Percentiles rank a stretch among this genome's conserved stretches.
These are phyloP conservation scores for Spathaspora sp. DNA, from an alignment of 1,139 yeast genomes.

Conservation along the genomic window DNA sequence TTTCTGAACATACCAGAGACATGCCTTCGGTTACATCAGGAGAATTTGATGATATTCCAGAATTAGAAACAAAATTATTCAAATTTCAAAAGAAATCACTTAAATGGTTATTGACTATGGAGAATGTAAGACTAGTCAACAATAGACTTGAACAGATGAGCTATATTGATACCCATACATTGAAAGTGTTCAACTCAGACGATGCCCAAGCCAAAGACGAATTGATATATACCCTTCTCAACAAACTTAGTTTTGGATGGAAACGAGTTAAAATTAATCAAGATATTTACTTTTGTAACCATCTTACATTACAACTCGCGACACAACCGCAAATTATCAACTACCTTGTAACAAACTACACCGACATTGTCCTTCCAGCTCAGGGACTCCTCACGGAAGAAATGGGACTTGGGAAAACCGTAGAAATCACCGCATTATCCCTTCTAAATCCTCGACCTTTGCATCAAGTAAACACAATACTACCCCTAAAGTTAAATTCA, in stretches of 20 bases:
- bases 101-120: conserved; percentile 62
- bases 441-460: conserved; percentile 55
- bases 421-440: conserved; percentile 71
- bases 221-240: conserved; percentile 24
- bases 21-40: conserved; percentile 20
- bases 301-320: conserved; percentile 48
- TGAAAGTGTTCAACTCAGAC: neutral
- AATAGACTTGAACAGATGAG: conserved; percentile 20
- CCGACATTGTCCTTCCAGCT: conserved; percentile 32
- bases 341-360: conserved; percentile 24
- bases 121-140: conserved; percentile 45
- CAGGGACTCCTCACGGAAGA: conserved; percentile 83
- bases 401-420: conserved; percentile 96
- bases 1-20: conserved; percentile 31
- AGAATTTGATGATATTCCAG: conserved; percentile 38
- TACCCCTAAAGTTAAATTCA: conserved; percentile 33
- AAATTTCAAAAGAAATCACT: conserved; percentile 65
- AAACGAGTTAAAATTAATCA: conserved; percentile 22
- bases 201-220: conserved; percentile 1
- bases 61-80: conserved; percentile 48
- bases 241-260: conserved; percentile 56
- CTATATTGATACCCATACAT: conserved; percentile 16
- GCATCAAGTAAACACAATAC: conserved; percentile 42
- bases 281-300: conserved; percentile 44
- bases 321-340: conserved; percentile 28